Base-by-base conservation (phyloP, 441 rosid species). In the Euphorbia schlechtendalii region DNA sequence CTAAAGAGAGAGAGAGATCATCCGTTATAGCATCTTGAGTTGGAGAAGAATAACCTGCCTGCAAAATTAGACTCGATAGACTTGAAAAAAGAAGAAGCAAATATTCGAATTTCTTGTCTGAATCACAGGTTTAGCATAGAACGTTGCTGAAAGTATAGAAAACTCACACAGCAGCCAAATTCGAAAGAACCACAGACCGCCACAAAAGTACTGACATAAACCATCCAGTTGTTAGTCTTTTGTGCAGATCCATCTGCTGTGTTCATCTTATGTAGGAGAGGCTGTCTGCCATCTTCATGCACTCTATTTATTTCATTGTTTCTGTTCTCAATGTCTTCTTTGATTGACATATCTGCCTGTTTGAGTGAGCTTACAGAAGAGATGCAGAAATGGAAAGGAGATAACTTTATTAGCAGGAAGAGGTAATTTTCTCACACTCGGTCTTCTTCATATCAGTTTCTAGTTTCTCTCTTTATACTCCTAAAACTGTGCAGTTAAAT, bases 41-140 rank as follows among this genome's bases (percentile, higher is more conserved):
- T 38, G 97, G 96, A 20, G 97, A 90, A 30, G 97, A 90, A 64
- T 83, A 94, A 30, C 99, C 99, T 14, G 80, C 96, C 99, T 94
- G 93, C 45, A 71, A 81, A 71, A 56, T 68, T 24, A 3, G 32
- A 70, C 55, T 57, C 65, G 60, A 32, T 46, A 60, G 67, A 43
- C 59, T 1, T 62, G n/a, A n/a, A n/a, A n/a, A n/a, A n/a, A 10
- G 57, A 53, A 21, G 14, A 20, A 65, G 58, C 52, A 41, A 9
- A 38, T 38, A 38, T 38, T 4, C 8, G 11, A 4, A 8, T 38
- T 4, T 5, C 41, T 45, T 45, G 49, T 40, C 45, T 40, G 45
- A 40, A 40, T 9, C 9, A 8, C 4, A 4, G 9, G 40, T 36
- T 36, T 9, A 36, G 5, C 4, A 36, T 36, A 41, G 11, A 7